Base-by-base conservation (phyloP, 768 basidiomycete species). In the Pluteus cervinus region DNA sequence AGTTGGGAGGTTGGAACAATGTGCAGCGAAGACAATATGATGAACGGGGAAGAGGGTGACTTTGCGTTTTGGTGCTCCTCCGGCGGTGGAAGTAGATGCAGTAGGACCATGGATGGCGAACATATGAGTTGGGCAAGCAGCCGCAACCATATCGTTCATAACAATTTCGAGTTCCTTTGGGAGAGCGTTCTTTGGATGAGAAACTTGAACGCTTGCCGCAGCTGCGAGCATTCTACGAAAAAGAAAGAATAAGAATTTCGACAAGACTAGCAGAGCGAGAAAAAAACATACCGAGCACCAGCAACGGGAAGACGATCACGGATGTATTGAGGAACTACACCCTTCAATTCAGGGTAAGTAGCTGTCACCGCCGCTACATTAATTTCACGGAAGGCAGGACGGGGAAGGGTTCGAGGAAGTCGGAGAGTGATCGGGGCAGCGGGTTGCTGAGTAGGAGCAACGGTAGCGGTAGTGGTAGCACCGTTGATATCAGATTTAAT, bases 1-100 rank as follows among this genome's bases (percentile, higher is more conserved):
- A 32, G 54, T 41, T 36, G 63, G 62, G 41, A 68, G 52, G 46
- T 51, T 48, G 14, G 66, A 48, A 49, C 63, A 71, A 50, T 65
- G 45, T 6, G 61, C 49, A 4, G 65, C 62, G 39, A 69, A 53
- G 38, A 71, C 58, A 42, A 71, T 49, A 42, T 65, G 59, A 58
- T 73, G 71, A 4, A 60, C 48, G 18, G 71, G 64, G 50, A 62
- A 52, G 39, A 72, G 56, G 36, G 56, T 55, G 25, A 66, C 58
- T 6, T 49, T 31, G 40, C 50, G 48, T 32, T 54, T 52, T 17
- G 37, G 21, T 35, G 36, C 39, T n/a, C n/a, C n/a, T 35, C 43
- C 28, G 46, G 35, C 1, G 49, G 48, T 29, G 25, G 49, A 29
- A 44, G 57, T 53, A 36, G 42, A 29, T 51, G 58, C 46, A n/a